Evolutionary conservation across 768 basidiomycete genomes (phyloP).

Genomic region (Boletus sensibilis): DNA sequence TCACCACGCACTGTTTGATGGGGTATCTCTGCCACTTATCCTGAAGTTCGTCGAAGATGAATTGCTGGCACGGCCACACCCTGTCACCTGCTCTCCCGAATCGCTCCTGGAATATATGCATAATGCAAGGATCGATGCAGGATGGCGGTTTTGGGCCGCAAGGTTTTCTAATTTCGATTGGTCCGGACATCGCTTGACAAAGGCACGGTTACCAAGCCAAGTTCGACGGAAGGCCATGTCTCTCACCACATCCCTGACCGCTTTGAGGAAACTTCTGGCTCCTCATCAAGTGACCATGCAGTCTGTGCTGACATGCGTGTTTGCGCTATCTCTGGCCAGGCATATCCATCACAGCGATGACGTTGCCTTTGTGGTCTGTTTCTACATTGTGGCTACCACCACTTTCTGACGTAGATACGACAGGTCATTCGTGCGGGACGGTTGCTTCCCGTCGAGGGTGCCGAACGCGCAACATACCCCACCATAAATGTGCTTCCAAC

Average conservation of each 20-base stretch:
- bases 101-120: slow-evolving; percentile 25
- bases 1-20: slow-evolving; percentile 36
- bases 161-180: slow-evolving; percentile 23
- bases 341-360: slow-evolving; percentile 26
- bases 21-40: slow-evolving; percentile 30
- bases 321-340: slow-evolving; percentile 27
- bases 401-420: background rate
- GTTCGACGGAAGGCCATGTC: slow-evolving; percentile 13
- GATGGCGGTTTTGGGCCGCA: slow-evolving; percentile 25
- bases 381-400: background rate
- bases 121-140: slow-evolving; percentile 10
- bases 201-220: background rate
- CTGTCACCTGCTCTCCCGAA: slow-evolving; percentile 11
- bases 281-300: slow-evolving; percentile 32
- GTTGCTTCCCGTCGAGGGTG: slow-evolving; percentile 25
- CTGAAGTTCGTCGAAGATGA: slow-evolving; percentile 29
- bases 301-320: slow-evolving; percentile 30
- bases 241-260: slow-evolving; percentile 17
- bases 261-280: slow-evolving; percentile 20
- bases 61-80: slow-evolving; percentile 11
- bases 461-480: slow-evolving; percentile 25
- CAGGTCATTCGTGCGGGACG: slow-evolving; percentile 35
- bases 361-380: slow-evolving; percentile 33
- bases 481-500: slow-evolving; percentile 31
- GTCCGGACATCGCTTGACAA: slow-evolving; percentile 10